These are phyloP conservation scores for Fusarium verticillioides DNA, from an alignment of 2,329 filamentous ascomycete species.

Conservation along the genomic window DNA sequence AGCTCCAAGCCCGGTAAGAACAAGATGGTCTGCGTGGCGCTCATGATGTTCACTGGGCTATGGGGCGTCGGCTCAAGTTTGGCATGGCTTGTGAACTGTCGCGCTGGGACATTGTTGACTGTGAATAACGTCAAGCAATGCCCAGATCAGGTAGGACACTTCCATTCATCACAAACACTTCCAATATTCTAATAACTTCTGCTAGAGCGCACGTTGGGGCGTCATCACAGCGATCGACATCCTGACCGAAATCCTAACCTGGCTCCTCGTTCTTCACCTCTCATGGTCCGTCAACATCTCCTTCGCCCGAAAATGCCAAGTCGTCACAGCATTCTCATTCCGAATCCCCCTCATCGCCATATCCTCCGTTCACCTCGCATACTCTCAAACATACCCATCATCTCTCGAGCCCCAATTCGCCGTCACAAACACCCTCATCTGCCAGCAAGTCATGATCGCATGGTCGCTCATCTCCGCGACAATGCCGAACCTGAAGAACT, in stretches of 20 bases:
- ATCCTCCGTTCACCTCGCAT: conserved; percentile 24
- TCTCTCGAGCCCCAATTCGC: conserved; percentile 32
- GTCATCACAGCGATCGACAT: conserved; percentile 29
- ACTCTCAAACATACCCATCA: background rate
- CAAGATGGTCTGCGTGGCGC: conserved; percentile 14
- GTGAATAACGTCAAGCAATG: conserved; percentile 15
- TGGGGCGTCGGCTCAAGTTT: conserved; percentile 24
- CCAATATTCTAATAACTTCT: background rate
- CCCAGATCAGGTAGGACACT: conserved; percentile 20
- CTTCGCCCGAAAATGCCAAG: conserved; percentile 26
- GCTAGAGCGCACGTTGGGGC: conserved; percentile 23
- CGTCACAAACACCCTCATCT: conserved; percentile 23
- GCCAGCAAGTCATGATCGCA: conserved; percentile 31
- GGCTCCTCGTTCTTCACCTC: conserved; percentile 21
- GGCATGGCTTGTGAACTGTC: conserved; percentile 25
- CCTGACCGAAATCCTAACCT: conserved; percentile 18
- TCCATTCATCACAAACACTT: background rate
- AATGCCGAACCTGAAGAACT: conserved; percentile 36
- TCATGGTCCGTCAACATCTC: conserved; percentile 33
- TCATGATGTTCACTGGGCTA: conserved; percentile 8
- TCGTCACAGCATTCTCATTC: conserved; percentile 34
- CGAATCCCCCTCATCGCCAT: conserved; percentile 37
- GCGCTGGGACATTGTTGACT: conserved; percentile 4
- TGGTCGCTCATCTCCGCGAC: conserved; percentile 39
- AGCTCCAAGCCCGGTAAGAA: conserved; percentile 30